Evolutionary conservation across 768 basidiomycete species (phyloP), one percentile per base, ranked within the genome.

Genomic region (Tremella mesenterica): DNA sequence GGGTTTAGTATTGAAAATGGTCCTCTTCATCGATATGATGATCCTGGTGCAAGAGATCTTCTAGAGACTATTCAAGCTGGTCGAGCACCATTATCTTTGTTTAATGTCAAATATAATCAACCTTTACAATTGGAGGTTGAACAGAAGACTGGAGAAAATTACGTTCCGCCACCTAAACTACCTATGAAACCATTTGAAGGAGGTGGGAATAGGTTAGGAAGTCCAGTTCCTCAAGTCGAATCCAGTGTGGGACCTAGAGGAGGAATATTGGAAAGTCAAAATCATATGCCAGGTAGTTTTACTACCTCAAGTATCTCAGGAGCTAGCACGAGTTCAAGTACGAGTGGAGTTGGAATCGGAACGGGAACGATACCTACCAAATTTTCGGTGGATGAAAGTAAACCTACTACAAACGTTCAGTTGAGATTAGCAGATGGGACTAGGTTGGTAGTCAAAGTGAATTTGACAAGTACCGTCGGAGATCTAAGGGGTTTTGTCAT

Each of bases 1-100:
- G 95, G 95, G 0, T 96, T 95, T 74, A 83, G 83, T 44, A 80
- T 97, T 41, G 88, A 95, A 65, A 88, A 90, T 57, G 88, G 90
- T 4, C 83, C 84, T 27, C 76, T 97, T 50, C 80, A 86, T 80
- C 77, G 79, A 20, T 95, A 95, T 69, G 85, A 86, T 52, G 82
- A 91, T 56, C 86, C 88, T 0, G 77, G 76, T 16, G 83, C 90
- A 58, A 77, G 81, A 36, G 78, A 79, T 49, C 73, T 89, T 10
- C 76, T 97, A 6, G 76, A 77, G 0, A 83, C 87, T 54, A 86
- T 96, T 58, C 83, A 88, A 59, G 73, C 83, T 5, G 90, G 91
- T 85, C 88, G 74, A 30, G 66, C 92, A 0, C 91, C 92, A 0
- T 81, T 84, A 0, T 77, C 81, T 1, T 75, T 91, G 41, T 76